phyloP scores from a whole-genome alignment of 176 grass and related monocot genomes.

The Musa itinerans region DNA sequence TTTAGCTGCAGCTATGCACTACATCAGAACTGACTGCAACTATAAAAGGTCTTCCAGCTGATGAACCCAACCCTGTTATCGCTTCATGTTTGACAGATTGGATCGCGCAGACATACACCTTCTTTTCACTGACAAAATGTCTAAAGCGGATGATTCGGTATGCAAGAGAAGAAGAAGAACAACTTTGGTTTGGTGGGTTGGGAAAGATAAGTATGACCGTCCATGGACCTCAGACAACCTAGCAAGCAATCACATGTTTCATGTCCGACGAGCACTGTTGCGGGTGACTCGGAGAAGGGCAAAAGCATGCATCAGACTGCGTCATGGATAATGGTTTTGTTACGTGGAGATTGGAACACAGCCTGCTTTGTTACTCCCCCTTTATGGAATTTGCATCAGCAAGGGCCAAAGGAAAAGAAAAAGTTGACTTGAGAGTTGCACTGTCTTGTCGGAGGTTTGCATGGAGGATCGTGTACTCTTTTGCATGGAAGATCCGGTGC shows the following conservation, averaged over 20 bases:
- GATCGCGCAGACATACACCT: too few relatives aligned
- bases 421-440: not conserved
- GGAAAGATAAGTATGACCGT: not conserved
- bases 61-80: too few relatives aligned
- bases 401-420: not conserved
- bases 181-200: not conserved
- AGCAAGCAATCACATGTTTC: not conserved
- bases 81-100: too few relatives aligned
- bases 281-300: not conserved
- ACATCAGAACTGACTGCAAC: too few relatives aligned
- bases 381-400: not conserved
- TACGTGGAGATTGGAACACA: constrained; percentile 14
- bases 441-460: too few relatives aligned
- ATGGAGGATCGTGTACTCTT: too few relatives aligned
- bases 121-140: too few relatives aligned
- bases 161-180: not conserved
- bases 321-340: not conserved
- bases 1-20: not conserved
- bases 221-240: too few relatives aligned
- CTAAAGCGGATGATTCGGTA: too few relatives aligned
- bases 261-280: not conserved
- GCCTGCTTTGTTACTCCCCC: too few relatives aligned
- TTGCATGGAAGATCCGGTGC: too few relatives aligned
- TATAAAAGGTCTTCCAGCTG: too few relatives aligned
- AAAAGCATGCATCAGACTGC: not conserved